Evolutionary conservation across 192 early-diverging fungal species (phyloP).

Genomic region (Backusella luteola): DNA sequence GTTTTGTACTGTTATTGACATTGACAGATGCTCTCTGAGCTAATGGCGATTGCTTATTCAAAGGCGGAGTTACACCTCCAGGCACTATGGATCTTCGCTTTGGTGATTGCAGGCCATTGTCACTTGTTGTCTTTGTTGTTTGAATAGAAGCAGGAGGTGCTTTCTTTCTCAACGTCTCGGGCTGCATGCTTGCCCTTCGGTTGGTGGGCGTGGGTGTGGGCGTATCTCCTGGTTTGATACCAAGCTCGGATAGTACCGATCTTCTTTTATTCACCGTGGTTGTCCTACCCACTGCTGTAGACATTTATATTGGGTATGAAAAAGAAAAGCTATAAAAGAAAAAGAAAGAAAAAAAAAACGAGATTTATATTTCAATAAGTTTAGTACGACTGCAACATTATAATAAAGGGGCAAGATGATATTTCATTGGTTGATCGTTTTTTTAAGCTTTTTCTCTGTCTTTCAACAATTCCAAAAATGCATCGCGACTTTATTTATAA

Average conservation of each 20-base stretch:
- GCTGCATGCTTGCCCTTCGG: not conserved
- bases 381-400: not conserved
- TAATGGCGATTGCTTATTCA: not conserved
- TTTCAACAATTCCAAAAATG: too few relatives aligned
- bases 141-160: not conserved
- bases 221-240: not conserved
- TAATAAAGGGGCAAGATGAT: not conserved
- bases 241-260: not conserved
- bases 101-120: not conserved
- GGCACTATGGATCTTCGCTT: constrained; percentile 12
- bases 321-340: not conserved
- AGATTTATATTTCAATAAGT: not conserved
- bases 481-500: too few relatives aligned
- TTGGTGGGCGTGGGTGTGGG: not conserved
- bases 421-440: not conserved
- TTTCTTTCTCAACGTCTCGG: not conserved
- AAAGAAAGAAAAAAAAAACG: not conserved
- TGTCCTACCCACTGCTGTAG: not conserved
- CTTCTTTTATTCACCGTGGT: not conserved
- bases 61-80: not conserved
- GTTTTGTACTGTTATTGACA: not conserved
- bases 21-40: constrained; percentile 4
- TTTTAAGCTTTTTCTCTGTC: not conserved
- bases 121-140: not conserved
- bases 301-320: not conserved